Evolutionary conservation across 1,284 basidiomycete genomes (phyloP).

Genomic region (Irpex rosettiformis): DNA sequence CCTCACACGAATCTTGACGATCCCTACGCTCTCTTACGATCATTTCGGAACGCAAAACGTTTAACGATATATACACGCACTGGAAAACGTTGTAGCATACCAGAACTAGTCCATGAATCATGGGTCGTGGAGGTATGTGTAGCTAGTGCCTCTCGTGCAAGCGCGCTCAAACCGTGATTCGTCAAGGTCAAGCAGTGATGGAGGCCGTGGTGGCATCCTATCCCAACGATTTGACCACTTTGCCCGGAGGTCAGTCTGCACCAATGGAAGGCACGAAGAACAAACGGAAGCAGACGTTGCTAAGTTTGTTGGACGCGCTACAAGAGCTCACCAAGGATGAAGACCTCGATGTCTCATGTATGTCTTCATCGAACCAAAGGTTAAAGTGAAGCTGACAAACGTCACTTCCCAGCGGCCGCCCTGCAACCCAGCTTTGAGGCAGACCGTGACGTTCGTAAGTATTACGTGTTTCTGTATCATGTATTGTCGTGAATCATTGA

Average conservation of each 20-base stretch:
- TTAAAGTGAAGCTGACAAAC: not conserved
- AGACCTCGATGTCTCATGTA: constrained; percentile 38
- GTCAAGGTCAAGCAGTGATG: constrained; percentile 2
- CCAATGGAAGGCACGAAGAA: constrained; percentile 17
- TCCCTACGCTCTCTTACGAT: not conserved
- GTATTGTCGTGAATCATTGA: not conserved
- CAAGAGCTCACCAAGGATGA: constrained; percentile 56
- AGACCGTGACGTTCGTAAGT: constrained; percentile 63
- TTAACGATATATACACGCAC: not conserved
- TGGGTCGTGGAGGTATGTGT: constrained; percentile 21
- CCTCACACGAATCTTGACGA: constrained; percentile 5
- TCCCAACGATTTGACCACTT: constrained; percentile 30
- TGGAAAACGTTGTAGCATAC: not conserved
- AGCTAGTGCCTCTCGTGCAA: not conserved
- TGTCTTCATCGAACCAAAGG: constrained; percentile 17
- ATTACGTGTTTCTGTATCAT: not conserved
- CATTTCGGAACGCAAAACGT: not conserved
- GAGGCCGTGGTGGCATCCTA: constrained; percentile 12
- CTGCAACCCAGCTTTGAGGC: constrained; percentile 52
- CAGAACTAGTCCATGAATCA: constrained; percentile 9
- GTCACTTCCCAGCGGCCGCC: constrained; percentile 24
- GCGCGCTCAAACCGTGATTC: not conserved
- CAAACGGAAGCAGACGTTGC: constrained; percentile 56
- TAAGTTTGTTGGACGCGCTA: constrained; percentile 59
- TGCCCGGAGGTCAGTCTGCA: constrained; percentile 4